Base-by-base conservation (phyloP, 2,329 filamentous ascomycete species). In the Septoria linicola region DNA sequence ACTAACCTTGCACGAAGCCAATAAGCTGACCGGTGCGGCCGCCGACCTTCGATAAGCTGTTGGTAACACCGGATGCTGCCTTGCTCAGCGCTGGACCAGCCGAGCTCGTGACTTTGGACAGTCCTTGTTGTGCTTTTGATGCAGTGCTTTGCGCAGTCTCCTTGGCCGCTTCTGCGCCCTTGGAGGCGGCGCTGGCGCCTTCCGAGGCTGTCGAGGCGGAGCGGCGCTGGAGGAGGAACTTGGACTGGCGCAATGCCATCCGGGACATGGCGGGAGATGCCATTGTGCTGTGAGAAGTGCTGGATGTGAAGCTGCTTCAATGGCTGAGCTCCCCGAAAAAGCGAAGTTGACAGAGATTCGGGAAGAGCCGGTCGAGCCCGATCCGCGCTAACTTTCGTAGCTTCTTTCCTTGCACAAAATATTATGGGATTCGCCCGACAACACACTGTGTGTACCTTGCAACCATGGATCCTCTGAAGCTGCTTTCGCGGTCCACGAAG, bases 11-110 rank as follows among this genome's bases (percentile, higher is more conserved):
- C 67, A 93, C 78, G 67, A 91, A 88, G 63, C 78, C 79, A 71
- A 96, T 81, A 62, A 91, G 68, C 72, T 80, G 83, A 66, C 89
- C 90, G 57, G 89, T 91, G 65, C 87, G 83, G 66, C 92, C 92
- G 67, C 90, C 91, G 69, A 91, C 80, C 74, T 83, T 87, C 70
- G 82, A 78, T 63, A 95, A 74, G 51, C 87, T 83, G 67, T 75
- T 81, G 61, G 78, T 75, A 61, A 85, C 74, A 49, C 82, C 80
- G 68, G 82, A 81, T 51, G 87, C 87, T 63, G 87, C 88, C 68
- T 82, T 84, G 63, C 81, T 79, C 64, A 95, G 78, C 55, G 84
- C 88, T 55, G 88, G 85, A 51, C 88, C 88, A 63, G 90, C 91
- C 47, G 88, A 84, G 64, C 87, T 84, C 59, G 85, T 79, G 66